Evolutionary conservation across 371 early-diverging fungal genomes (phyloP).

Genomic region (Syncephalastrum racemosum): DNA sequence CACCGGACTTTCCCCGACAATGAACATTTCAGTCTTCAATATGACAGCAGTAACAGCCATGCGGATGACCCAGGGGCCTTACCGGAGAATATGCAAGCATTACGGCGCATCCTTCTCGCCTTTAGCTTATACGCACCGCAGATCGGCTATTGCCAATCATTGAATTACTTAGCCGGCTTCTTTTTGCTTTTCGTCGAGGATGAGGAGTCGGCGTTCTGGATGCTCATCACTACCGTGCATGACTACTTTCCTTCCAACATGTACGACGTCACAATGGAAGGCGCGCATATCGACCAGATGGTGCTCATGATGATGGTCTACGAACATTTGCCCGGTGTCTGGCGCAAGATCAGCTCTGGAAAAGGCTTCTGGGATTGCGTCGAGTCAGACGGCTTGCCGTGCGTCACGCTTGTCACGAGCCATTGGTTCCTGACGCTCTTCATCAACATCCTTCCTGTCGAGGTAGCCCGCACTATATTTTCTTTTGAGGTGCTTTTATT

Average conservation of each 20-base stretch:
- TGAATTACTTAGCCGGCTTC: constrained; percentile 81
- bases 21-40: constrained; percentile 53
- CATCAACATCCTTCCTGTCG: constrained; percentile 76
- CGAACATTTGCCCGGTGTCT: constrained; percentile 59
- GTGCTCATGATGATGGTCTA: constrained; percentile 67
- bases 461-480: constrained; percentile 32
- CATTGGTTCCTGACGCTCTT: constrained; percentile 87
- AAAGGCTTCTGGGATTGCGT: constrained; percentile 56
- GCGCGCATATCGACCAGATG: constrained; percentile 74
- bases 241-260: constrained; percentile 74
- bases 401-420: constrained; percentile 74
- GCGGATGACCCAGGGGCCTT: constrained; percentile 6
- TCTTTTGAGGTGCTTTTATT: not conserved
- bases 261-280: constrained; percentile 80
- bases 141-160: constrained; percentile 86
- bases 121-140: constrained; percentile 64
- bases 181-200: constrained; percentile 71
- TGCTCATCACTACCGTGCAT: constrained; percentile 71
- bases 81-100: constrained; percentile 56
- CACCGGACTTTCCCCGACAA: constrained; percentile 85
- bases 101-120: constrained; percentile 71
- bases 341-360: constrained; percentile 53
- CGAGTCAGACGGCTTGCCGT: constrained; percentile 57
- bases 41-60: constrained; percentile 30
- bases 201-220: constrained; percentile 85